Conservation (phyloP, 2,329 filamentous ascomycete genomes). For the Colletotrichum tamarilloi region DNA sequence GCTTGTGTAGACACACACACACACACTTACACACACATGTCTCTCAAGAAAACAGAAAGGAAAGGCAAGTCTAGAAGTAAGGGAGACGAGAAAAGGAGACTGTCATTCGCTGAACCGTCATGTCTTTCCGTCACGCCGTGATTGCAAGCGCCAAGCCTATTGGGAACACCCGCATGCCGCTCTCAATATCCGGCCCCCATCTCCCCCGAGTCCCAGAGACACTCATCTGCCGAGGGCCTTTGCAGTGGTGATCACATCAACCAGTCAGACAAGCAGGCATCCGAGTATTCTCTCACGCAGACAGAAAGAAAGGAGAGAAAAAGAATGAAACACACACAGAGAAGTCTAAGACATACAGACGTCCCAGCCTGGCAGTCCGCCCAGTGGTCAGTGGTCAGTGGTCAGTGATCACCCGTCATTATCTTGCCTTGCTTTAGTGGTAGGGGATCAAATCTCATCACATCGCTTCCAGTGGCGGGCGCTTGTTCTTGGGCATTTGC, state of each 20-base stretch:
- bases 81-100: background rate
- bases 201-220: background rate
- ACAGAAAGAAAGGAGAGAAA: background rate
- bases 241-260: background rate
- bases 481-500: background rate
- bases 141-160: background rate
- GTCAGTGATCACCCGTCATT: background rate
- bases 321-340: background rate
- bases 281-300: background rate
- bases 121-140: background rate
- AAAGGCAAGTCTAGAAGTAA: background rate
- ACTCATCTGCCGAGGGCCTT: background rate
- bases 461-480: background rate
- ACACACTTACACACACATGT: background rate
- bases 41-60: background rate
- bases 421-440: background rate
- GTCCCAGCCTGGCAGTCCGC: background rate
- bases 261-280: background rate
- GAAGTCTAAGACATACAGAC: background rate
- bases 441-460: no score
- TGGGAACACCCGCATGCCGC: background rate
- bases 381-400: no score
- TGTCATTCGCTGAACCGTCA: background rate
- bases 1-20: background rate
- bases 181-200: conserved; percentile 2